Evolutionary conservation across 2,329 filamentous ascomycete genomes (phyloP).

Genomic region (Neonectria magnoliae): DNA sequence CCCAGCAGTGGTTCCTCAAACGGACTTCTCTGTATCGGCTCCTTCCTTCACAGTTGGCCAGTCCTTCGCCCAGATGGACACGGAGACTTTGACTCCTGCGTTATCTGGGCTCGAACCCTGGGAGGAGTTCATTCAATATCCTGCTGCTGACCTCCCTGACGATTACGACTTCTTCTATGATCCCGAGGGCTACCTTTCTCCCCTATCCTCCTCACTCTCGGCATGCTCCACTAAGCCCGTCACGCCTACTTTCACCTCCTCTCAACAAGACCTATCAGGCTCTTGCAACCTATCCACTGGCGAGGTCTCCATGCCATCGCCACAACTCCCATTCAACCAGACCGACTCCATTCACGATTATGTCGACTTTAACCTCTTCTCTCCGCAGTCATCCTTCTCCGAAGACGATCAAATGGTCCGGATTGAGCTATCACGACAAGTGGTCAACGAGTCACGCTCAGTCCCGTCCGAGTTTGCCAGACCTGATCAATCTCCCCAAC

Average conservation of each 20-base stretch:
- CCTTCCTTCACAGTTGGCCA: slow-evolving; percentile 28
- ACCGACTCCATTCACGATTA: slow-evolving; percentile 51
- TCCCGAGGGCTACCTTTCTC: slow-evolving; percentile 54
- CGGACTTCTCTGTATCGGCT: slow-evolving; percentile 14
- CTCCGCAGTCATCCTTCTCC: slow-evolving; percentile 58
- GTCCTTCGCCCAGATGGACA: slow-evolving; percentile 34
- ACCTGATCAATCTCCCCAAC: slow-evolving; percentile 25
- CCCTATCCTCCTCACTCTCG: slow-evolving; percentile 45
- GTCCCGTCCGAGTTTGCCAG: slow-evolving; percentile 23
- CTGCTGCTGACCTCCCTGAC: slow-evolving; percentile 47
- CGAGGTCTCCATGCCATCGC: slow-evolving; percentile 20
- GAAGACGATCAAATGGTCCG: slow-evolving; percentile 59
- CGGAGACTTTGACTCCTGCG: slow-evolving; percentile 33
- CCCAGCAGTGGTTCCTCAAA: slow-evolving; percentile 14
- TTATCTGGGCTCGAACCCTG: slow-evolving; percentile 47
- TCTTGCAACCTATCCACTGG: slow-evolving; percentile 15
- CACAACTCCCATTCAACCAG: slow-evolving; percentile 38
- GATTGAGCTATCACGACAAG: slow-evolving; percentile 38
- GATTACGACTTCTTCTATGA: slow-evolving; percentile 60
- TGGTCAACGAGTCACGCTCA: slow-evolving; percentile 30
- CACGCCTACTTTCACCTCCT: slow-evolving; percentile 40
- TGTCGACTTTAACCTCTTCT: slow-evolving; percentile 66
- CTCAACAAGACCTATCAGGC: slow-evolving; percentile 33
- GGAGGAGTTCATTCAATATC: slow-evolving; percentile 59
- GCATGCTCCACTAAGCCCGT: slow-evolving; percentile 42